Percentiles rank a stretch among this genome's conserved stretches.
These are phyloP conservation scores for Ocimum tenuiflorum DNA, from an alignment of 257 asterid species.

Conservation along the genomic window DNA sequence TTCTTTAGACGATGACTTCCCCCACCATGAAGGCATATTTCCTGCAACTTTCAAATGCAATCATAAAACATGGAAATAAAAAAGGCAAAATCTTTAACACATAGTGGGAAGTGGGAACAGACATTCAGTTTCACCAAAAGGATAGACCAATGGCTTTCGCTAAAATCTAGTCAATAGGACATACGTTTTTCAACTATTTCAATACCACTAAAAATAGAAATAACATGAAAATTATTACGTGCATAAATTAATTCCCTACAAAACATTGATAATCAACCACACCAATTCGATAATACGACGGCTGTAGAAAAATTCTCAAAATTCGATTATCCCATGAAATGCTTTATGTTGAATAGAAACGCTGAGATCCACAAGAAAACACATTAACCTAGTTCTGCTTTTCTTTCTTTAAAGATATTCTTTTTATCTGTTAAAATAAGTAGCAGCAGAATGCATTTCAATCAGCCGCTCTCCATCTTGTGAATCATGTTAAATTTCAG, in stretches of 20 bases:
- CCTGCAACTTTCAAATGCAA: constrained; percentile 24
- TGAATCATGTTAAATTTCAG: constrained; percentile 14
- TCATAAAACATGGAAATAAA: constrained; percentile 15
- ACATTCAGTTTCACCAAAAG: not conserved
- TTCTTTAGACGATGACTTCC: constrained; percentile 82
- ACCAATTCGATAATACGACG: not conserved
- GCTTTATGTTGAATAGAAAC: not conserved
- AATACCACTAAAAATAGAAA: not conserved
- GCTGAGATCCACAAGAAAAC: constrained; percentile 11
- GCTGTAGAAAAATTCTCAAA: not conserved
- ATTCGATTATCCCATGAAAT: not conserved
- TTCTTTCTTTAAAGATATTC: not conserved
- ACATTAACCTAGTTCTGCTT: constrained; percentile 8
- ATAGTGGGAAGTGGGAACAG: not conserved
- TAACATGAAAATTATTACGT: not conserved
- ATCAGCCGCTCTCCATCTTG: constrained; percentile 8
- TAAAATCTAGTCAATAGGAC: not conserved
- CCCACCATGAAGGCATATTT: constrained; percentile 98
- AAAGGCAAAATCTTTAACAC: not conserved
- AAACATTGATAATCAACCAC: constrained; percentile 3
- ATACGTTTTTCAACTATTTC: not conserved
- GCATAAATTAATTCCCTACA: not conserved
- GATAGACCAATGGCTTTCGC: not conserved
- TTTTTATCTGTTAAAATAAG: not conserved
- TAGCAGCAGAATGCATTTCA: constrained; percentile 3